These are phyloP conservation scores for Craterostigma plantagineum DNA, from an alignment of 257 asterid species.

Conservation along the genomic window DNA sequence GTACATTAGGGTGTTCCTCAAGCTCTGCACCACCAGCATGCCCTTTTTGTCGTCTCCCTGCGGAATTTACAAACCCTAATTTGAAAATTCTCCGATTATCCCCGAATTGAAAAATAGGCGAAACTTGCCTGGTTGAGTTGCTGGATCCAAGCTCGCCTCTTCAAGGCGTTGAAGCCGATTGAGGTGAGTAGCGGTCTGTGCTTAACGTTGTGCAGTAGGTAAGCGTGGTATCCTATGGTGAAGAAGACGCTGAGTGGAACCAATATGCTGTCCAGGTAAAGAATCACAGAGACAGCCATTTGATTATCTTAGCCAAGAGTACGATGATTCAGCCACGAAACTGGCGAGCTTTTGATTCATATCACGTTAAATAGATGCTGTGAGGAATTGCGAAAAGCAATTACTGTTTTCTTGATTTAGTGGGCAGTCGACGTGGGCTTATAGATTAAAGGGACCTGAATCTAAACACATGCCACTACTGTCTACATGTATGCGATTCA, in stretches of 20 bases:
- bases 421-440: no score
- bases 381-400: no score
- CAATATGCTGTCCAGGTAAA: slow-evolving; percentile 35
- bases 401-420: no score
- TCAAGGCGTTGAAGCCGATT: slow-evolving; percentile 40
- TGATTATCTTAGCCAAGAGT: no score
- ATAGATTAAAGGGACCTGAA: no score
- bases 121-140: slow-evolving; percentile 41
- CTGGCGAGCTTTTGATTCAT: no score
- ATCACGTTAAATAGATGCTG: no score
- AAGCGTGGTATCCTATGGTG: slow-evolving; percentile 64
- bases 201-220: slow-evolving; percentile 43
- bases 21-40: slow-evolving; percentile 60
- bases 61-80: neutral
- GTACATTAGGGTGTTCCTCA: slow-evolving; percentile 58
- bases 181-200: slow-evolving; percentile 33
- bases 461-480: no score
- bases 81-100: neutral
- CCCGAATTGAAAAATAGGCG: neutral
- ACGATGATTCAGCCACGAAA: no score
- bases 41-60: slow-evolving; percentile 67
- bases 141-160: slow-evolving; percentile 42
- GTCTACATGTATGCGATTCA: no score
- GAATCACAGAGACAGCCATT: slow-evolving; percentile 12
- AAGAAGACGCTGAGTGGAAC: slow-evolving; percentile 54